Percentiles rank a stretch among this genome's conserved stretches.
Evolutionary conservation across 805 yeast species (phyloP).

Genomic region (Blastobotrys muscicola): DNA sequence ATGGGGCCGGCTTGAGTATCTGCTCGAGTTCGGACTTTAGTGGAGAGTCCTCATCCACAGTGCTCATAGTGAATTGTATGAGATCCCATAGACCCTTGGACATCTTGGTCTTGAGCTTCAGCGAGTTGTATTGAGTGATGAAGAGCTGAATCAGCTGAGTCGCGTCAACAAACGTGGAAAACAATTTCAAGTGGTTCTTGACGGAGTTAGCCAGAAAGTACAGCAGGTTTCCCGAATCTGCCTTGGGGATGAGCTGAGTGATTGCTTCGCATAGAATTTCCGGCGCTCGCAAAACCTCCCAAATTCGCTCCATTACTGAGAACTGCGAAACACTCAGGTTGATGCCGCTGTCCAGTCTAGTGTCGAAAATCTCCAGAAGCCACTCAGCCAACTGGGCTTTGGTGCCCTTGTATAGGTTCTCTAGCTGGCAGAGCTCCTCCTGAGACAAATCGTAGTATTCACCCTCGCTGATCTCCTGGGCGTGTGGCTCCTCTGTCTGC

Average conservation of each 20-base stretch:
- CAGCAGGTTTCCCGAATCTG: constrained; percentile 42
- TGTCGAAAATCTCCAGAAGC: constrained; percentile 5
- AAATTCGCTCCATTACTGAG: constrained; percentile 44
- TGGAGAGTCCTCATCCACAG: constrained; percentile 7
- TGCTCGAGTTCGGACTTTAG: constrained; percentile 17
- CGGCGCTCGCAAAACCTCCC: constrained; percentile 42
- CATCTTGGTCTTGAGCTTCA: constrained; percentile 12
- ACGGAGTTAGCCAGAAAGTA: constrained; percentile 30
- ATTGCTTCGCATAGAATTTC: constrained; percentile 20
- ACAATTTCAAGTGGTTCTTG: constrained; percentile 11
- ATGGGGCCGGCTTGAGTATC: constrained; percentile 11
- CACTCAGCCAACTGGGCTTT: constrained; percentile 7
- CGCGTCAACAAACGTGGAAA: constrained; percentile 16
- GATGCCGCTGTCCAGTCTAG: constrained; percentile 1
- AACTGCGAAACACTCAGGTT: constrained; percentile 8
- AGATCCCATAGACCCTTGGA: constrained; percentile 19
- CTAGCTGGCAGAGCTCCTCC: constrained; percentile 1
- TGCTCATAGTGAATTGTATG: constrained; percentile 12
- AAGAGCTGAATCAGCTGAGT: constrained; percentile 14
- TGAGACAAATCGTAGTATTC: constrained; percentile 2
- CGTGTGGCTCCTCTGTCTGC: not conserved
- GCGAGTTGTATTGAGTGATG: constrained; percentile 11
- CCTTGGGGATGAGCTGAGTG: constrained; percentile 45
- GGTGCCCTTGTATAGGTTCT: constrained; percentile 4
- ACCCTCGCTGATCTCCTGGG: not conserved